A percentile compares a stretch with the other conserved stretches of the same genome.
Conservation (phyloP, 73 alveolate genomes). For the Paraurostyla sp. region DNA sequence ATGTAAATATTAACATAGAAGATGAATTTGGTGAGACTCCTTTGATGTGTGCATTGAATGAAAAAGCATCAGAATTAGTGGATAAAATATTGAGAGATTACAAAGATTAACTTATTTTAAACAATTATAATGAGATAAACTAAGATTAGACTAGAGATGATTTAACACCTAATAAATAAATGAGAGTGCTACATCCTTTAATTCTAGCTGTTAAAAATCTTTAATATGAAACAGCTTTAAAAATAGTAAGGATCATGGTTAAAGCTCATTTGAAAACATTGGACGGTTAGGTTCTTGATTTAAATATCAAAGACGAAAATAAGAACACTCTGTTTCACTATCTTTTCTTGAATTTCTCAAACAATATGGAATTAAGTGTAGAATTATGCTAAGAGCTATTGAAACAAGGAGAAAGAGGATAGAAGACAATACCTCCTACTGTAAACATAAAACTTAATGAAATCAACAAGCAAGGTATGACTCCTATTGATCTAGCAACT, state of each 20-base stretch:
- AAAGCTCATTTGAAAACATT: neutral
- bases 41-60: constrained; percentile 5
- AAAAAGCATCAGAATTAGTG: neutral
- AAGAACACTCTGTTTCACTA: neutral
- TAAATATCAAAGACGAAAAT: constrained; percentile 24
- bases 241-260: constrained; percentile 1
- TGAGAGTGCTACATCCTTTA: constrained; percentile 20
- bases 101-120: neutral
- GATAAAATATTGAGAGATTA: constrained; percentile 14
- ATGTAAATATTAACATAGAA: neutral
- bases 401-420: neutral
- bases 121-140: neutral
- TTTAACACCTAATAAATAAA: neutral
- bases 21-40: neutral
- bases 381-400: constrained; percentile 25
- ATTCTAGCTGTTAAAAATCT: neutral
- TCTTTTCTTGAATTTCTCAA: neutral
- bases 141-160: neutral
- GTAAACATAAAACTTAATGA: neutral
- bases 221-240: constrained; percentile 1
- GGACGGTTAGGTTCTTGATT: neutral
- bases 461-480: constrained; percentile 16
- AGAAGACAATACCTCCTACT: neutral
- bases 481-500: constrained; percentile 33
- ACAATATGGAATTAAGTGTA: constrained; percentile 29